Evolutionary conservation across 805 yeast genomes (phyloP).

Genomic region (Ogataea sp.): DNA sequence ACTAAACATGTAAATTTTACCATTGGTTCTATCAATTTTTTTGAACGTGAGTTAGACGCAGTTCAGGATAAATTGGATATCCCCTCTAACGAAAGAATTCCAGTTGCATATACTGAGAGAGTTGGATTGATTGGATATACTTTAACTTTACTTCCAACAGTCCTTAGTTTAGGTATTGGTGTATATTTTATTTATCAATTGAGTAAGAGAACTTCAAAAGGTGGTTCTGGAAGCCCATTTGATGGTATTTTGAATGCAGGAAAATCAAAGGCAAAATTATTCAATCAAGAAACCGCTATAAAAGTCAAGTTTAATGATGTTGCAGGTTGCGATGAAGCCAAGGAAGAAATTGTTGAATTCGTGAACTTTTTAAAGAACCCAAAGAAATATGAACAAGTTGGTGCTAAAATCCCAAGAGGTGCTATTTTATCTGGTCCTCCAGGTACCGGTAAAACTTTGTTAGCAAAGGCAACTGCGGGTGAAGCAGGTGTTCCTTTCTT

Average conservation of each 20-base stretch:
- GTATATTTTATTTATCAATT: slow-evolving; percentile 46
- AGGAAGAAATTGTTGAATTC: slow-evolving; percentile 92
- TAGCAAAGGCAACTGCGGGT: slow-evolving; percentile 95
- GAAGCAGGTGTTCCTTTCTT: slow-evolving; percentile 93
- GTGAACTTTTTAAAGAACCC: slow-evolving; percentile 86
- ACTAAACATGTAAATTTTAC: slow-evolving; percentile 42
- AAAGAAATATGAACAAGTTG: slow-evolving; percentile 72
- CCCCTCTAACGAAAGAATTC: slow-evolving; percentile 58
- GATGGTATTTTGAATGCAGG: slow-evolving; percentile 83
- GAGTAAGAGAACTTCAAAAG: slow-evolving; percentile 35
- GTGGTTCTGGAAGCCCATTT: slow-evolving; percentile 57
- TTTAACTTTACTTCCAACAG: slow-evolving; percentile 80
- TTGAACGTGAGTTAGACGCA: slow-evolving; percentile 69
- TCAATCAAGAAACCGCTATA: slow-evolving; percentile 77
- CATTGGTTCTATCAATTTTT: slow-evolving; percentile 83
- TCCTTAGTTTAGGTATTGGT: slow-evolving; percentile 80
- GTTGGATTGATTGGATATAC: slow-evolving; percentile 57
- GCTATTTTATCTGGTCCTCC: slow-evolving; percentile 94
- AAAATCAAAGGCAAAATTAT: slow-evolving; percentile 81
- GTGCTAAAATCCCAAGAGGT: slow-evolving; percentile 94
- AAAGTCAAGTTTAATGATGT: slow-evolving; percentile 81
- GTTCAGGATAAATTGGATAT: slow-evolving; percentile 68
- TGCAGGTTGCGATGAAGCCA: slow-evolving; percentile 93
- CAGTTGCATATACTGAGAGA: slow-evolving; percentile 71
- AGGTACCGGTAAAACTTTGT: slow-evolving; percentile 91